Evolutionary conservation across 73 alveolate species (phyloP).

Genomic region (Paramecium sonneborni): DNA sequence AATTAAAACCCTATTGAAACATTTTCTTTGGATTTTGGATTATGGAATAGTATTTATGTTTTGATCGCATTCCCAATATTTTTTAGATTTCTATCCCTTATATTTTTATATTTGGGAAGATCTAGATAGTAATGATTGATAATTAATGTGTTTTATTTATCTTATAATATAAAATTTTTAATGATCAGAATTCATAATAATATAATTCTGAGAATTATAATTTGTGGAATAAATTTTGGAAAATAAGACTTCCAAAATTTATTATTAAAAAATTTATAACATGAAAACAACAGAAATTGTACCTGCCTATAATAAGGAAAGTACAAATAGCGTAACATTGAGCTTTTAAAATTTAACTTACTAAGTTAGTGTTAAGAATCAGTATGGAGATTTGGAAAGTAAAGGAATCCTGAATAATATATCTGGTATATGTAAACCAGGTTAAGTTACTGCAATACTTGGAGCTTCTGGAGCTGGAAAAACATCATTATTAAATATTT

Average conservation of each 20-base stretch:
- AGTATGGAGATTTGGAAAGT: background rate
- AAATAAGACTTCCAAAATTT: background rate
- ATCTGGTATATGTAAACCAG: conserved; percentile 85
- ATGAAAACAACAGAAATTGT: background rate
- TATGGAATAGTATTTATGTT: background rate
- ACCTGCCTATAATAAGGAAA: background rate
- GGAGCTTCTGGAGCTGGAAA: conserved; percentile 98
- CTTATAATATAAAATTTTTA: background rate
- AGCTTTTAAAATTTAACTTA: background rate
- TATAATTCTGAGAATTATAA: background rate
- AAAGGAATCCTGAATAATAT: conserved; percentile 73
- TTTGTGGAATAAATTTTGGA: conserved; percentile 6
- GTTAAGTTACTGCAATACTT: conserved; percentile 84
- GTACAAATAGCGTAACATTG: background rate
- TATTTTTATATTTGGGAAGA: background rate
- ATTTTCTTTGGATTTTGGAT: background rate
- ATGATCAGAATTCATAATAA: background rate
- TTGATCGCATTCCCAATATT: background rate
- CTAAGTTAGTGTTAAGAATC: background rate
- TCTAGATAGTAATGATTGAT: background rate
- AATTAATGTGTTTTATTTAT: background rate
- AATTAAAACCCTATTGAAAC: background rate
- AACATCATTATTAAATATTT: conserved; percentile 85
- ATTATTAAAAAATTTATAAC: background rate
- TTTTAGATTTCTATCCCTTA: background rate